A percentile compares a stretch with the other conserved stretches of the same genome.
These are phyloP conservation scores for Penicillium antarcticum DNA, from an alignment of 495 filamentous ascomycete species.

Conservation along the genomic window DNA sequence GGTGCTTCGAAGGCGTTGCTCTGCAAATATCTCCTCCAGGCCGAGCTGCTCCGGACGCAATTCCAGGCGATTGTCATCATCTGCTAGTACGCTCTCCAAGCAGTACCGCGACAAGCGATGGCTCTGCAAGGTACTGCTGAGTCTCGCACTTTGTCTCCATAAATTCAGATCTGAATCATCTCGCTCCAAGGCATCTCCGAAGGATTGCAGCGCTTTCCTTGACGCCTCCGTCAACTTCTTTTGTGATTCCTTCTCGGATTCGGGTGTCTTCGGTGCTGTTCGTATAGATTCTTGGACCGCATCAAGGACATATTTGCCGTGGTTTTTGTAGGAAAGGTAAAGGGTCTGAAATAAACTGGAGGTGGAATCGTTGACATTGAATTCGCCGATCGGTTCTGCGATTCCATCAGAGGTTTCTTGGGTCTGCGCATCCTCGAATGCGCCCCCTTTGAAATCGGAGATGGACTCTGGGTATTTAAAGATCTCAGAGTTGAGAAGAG, in stretches of 20 bases:
- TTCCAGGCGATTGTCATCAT: conserved; percentile 70
- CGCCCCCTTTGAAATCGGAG: conserved; percentile 68
- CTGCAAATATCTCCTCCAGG: conserved; percentile 80
- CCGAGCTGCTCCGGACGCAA: conserved; percentile 71
- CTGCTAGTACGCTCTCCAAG: conserved; percentile 84
- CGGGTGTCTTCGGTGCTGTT: conserved; percentile 21
- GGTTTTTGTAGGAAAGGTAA: conserved; percentile 92
- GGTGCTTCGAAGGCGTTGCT: conserved; percentile 68
- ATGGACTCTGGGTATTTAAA: conserved; percentile 84
- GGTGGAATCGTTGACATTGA: conserved; percentile 56
- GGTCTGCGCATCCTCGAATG: conserved; percentile 56
- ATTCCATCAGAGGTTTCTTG: conserved; percentile 44
- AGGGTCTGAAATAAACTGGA: conserved; percentile 84
- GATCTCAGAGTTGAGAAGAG: conserved; percentile 86
- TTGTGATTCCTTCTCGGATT: conserved; percentile 37
- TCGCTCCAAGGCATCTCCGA: conserved; percentile 74
- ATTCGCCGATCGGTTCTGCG: conserved; percentile 39
- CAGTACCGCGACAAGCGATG: conserved; percentile 78
- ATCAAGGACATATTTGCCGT: conserved; percentile 86
- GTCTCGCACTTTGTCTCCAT: conserved; percentile 82
- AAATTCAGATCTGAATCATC: conserved; percentile 91
- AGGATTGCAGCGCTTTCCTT: conserved; percentile 52
- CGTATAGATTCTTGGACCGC: conserved; percentile 50
- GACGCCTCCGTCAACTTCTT: conserved; percentile 22
- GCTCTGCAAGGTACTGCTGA: conserved; percentile 73